phyloP scores from a whole-genome alignment of 2,329 filamentous ascomycete species.

The Calonectria pseudoreteaudii region DNA sequence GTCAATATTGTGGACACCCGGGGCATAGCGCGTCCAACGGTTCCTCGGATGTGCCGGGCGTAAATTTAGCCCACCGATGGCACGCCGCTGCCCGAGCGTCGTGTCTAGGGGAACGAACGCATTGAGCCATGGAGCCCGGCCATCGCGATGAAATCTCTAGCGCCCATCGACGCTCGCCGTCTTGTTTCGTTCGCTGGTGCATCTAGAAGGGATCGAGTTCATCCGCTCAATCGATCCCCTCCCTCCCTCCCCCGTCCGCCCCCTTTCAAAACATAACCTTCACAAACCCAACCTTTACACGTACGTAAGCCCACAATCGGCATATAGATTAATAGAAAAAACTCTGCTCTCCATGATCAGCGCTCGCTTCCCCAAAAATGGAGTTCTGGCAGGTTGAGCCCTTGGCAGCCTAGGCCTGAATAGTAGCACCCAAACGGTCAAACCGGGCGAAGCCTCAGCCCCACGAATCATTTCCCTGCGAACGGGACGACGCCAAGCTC shows the following conservation, averaged over 20 bases:
- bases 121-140: not conserved
- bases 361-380: constrained; percentile 2
- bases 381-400: not conserved
- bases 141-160: not conserved
- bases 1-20: not conserved
- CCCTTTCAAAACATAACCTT: not conserved
- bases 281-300: not conserved
- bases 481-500: not conserved
- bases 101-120: not conserved
- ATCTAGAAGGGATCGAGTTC: not conserved
- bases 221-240: not conserved
- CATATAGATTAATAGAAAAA: constrained; percentile 5
- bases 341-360: not conserved
- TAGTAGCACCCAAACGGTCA: not conserved
- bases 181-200: not conserved
- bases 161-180: too few species aligned
- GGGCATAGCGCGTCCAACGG: not conserved
- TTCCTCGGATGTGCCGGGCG: constrained; percentile 1
- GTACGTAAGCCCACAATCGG: constrained; percentile 4
- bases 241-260: not conserved
- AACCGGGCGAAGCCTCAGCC: constrained; percentile 1
- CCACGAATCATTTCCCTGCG: not conserved
- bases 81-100: not conserved
- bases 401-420: not conserved
- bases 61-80: not conserved